Conservation (phyloP, 2,329 filamentous ascomycete species). For the Alternaria ventricosa region DNA sequence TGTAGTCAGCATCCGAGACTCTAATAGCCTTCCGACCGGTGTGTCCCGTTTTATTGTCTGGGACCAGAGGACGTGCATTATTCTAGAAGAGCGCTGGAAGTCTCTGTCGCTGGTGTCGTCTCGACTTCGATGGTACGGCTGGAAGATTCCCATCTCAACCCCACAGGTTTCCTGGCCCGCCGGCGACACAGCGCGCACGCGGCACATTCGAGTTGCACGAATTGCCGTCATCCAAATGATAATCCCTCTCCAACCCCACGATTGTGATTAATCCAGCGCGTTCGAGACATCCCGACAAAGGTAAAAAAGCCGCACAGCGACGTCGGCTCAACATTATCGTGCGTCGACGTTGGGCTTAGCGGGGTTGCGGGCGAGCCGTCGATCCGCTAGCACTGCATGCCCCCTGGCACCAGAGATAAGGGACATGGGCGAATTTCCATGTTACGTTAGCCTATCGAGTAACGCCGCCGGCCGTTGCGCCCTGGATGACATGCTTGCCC, state of each 20-base stretch:
- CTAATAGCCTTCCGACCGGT: constrained; percentile 11
- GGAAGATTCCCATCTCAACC: constrained; percentile 20
- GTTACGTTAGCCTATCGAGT: constrained; percentile 40
- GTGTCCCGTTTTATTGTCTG: constrained; percentile 12
- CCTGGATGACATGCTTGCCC: constrained; percentile 16
- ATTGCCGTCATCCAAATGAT: constrained; percentile 18
- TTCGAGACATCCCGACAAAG: constrained; percentile 13
- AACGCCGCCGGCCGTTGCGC: constrained; percentile 35
- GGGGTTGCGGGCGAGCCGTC: constrained; percentile 27
- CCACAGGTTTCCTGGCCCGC: constrained; percentile 25
- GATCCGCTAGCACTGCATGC: constrained; percentile 32
- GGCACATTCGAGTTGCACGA: constrained; percentile 11
- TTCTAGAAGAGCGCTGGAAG: constrained; percentile 9
- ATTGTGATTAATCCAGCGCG: constrained; percentile 18
- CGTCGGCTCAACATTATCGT: constrained; percentile 38
- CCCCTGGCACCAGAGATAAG: constrained; percentile 36
- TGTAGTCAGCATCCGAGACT: constrained; percentile 32
- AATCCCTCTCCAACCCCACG: constrained; percentile 35
- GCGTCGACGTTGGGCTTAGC: constrained; percentile 32
- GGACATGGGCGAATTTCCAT: constrained; percentile 11
- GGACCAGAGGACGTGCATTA: constrained; percentile 7
- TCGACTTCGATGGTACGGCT: constrained; percentile 10
- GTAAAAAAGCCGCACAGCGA: constrained; percentile 39
- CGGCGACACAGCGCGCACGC: constrained; percentile 12
- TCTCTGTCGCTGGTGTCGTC: not conserved